phyloP scores from a whole-genome alignment of 139 green algal genomes.

The Auxenochlorella pyrenoidosa region DNA sequence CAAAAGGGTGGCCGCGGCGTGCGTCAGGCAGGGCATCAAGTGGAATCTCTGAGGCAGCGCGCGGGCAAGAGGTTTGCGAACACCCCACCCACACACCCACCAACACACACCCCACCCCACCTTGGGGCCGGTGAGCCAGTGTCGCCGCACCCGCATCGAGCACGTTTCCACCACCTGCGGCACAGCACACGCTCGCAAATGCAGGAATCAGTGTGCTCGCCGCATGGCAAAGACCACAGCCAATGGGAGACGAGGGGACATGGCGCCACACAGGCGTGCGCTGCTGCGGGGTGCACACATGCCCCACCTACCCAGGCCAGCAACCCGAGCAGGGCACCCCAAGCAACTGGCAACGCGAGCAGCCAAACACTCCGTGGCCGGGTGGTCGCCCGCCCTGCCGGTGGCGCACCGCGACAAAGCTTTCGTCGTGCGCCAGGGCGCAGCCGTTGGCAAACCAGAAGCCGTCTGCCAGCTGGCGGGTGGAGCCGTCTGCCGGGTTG shows the following conservation, averaged over 20 bases:
- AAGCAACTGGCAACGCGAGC: background rate
- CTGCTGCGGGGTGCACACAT: too few relatives aligned
- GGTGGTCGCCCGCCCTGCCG: too few relatives aligned
- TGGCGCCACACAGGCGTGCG: background rate
- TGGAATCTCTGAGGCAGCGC: too few relatives aligned
- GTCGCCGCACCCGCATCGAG: slow-evolving; percentile 45
- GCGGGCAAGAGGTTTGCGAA: too few relatives aligned
- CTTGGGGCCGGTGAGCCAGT: slow-evolving; percentile 73
- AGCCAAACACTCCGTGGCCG: background rate
- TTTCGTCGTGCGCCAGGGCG: slow-evolving; percentile 39
- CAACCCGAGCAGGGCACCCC: background rate
- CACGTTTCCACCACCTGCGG: slow-evolving; percentile 49
- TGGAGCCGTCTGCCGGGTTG: slow-evolving; percentile 21
- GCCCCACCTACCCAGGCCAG: too few relatives aligned
- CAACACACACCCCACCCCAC: background rate
- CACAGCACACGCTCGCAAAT: too few relatives aligned
- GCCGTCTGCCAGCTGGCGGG: slow-evolving; percentile 36
- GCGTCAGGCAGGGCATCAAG: background rate
- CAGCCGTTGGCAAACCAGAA: slow-evolving; percentile 60
- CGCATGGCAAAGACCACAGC: too few relatives aligned
- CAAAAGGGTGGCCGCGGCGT: background rate
- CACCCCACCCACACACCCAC: background rate
- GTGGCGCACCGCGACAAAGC: slow-evolving; percentile 25
- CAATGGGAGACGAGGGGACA: background rate
- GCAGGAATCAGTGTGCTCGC: too few relatives aligned